A percentile compares a stretch with the other conserved stretches of the same genome.
These are phyloP conservation scores for Globisporangium sylvaticum DNA, from an alignment of 352 stramenopile species.

Conservation along the genomic window DNA sequence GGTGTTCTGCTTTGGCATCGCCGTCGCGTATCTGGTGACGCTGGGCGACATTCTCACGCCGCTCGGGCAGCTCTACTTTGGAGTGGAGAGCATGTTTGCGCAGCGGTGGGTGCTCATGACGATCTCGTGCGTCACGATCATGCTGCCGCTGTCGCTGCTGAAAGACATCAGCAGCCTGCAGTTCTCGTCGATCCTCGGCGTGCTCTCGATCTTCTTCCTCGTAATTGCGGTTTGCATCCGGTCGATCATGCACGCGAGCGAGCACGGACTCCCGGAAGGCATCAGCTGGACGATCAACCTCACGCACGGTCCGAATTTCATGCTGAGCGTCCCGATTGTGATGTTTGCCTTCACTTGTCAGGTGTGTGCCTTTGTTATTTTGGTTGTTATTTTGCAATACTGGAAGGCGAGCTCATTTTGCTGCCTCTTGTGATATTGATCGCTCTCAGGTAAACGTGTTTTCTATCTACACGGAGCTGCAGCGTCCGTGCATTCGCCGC, in stretches of 20 bases:
- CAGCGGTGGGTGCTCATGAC: constrained; percentile 81
- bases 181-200: constrained; percentile 80
- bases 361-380: constrained; percentile 11
- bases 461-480: constrained; percentile 87
- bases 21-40: constrained; percentile 80
- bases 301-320: constrained; percentile 63
- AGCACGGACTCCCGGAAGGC: constrained; percentile 52
- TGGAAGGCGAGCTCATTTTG: neutral
- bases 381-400: neutral
- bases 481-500: constrained; percentile 78
- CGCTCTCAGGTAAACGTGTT: constrained; percentile 82
- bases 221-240: constrained; percentile 75
- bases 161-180: constrained; percentile 84
- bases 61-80: constrained; percentile 71
- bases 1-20: constrained; percentile 84
- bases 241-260: constrained; percentile 65
- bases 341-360: constrained; percentile 90
- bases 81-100: constrained; percentile 45
- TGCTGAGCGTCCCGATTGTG: constrained; percentile 84
- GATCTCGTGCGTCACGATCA: constrained; percentile 69
- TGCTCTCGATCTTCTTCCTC: constrained; percentile 84
- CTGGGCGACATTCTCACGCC: constrained; percentile 80
- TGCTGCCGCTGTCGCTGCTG: constrained; percentile 79
- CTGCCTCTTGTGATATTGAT: neutral
- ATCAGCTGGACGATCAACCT: constrained; percentile 78